Percentiles rank a stretch among this genome's conserved stretches.
Evolutionary conservation across 1,284 basidiomycete species (phyloP).

Genomic region (Apiotrichum mycotoxinovorans): DNA sequence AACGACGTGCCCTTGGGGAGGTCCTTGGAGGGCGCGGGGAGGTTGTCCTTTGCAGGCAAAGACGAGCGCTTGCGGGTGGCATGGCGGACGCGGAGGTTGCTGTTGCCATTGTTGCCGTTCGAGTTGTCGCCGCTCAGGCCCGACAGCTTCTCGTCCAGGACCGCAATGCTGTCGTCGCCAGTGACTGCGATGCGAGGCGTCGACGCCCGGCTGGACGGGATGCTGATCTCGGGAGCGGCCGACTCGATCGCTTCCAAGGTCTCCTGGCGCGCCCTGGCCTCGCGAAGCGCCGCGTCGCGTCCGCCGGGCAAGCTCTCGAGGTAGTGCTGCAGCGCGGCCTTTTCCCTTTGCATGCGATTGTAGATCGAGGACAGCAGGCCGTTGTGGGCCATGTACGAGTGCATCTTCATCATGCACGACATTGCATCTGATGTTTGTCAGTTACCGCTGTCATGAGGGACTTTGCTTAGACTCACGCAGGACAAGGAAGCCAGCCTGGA

Average conservation of each 20-base stretch:
- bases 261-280: conserved; percentile 33
- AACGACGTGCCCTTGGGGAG: conserved; percentile 47
- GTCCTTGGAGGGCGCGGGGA: conserved; percentile 32
- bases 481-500: conserved; percentile 92
- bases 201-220: conserved; percentile 27
- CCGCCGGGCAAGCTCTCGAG: conserved; percentile 40
- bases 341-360: conserved; percentile 37
- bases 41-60: conserved; percentile 29
- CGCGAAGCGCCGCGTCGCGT: conserved; percentile 30
- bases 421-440: conserved; percentile 33
- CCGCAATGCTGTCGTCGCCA: background rate
- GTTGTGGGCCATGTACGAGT: conserved; percentile 89
- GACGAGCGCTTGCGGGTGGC: conserved; percentile 4
- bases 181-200: conserved; percentile 58
- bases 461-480: conserved; percentile 55
- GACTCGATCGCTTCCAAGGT: conserved; percentile 40
- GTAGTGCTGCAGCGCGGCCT: conserved; percentile 32
- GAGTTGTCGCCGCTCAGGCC: background rate
- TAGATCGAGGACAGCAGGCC: conserved; percentile 68
- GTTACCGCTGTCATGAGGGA: background rate
- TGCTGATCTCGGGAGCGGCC: conserved; percentile 28
- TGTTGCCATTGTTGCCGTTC: background rate
- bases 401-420: conserved; percentile 57
- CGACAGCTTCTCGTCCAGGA: background rate
- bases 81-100: background rate